Base-by-base conservation (phyloP, 1,139 yeast species). In the Pneumocystis jirovecii region DNA sequence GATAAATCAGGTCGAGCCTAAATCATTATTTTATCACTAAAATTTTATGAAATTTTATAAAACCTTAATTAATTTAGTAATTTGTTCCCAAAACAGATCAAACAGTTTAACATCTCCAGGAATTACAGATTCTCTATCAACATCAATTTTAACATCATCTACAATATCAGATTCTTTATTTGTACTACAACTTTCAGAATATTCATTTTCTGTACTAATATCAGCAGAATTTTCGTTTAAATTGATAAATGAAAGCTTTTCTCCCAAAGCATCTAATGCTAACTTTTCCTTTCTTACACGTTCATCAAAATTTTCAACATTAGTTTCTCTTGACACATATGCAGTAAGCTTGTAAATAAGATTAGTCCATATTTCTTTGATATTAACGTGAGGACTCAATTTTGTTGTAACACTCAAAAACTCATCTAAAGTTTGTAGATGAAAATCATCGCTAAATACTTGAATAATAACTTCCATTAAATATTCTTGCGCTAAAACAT, bases 401-500 rank as follows among this genome's bases (percentile, higher is more conserved):
- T 83, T 78, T 67, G 86, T 80, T 0, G 90, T 84, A 1, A 88
- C 82, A 63, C 81, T 82, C 70, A 93, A 79, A 69, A 89, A 82
- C 57, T 79, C 77, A 65, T 84, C 84, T 70, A 93, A 78, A 0
- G 97, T 89, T 37, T 82, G 81, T 68, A 90, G 78, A 72, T 93
- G 98, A 75, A 87, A 91, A 69, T 87, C 89, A 71, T 89, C 97
- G 0, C 98, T 97, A 76, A 95, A 93, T 1, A 91, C 95, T 74
- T 91, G 97, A 66, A 91, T 87, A 66, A 89, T 81, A 15, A 91
- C 96, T 72, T 95, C 98, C 66, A 91, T 79, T 66, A 93, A 77
- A 73, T 93, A 95, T 71, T 86, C 89, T 75, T 93, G 98, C 3
- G 98, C 97, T 69, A 93, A 81, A 59, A 85, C 86, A 73, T 93